A percentile compares a stretch with the other conserved stretches of the same genome.
phyloP scores from a whole-genome alignment of 306 rosid species.

The Pyrus communis region DNA sequence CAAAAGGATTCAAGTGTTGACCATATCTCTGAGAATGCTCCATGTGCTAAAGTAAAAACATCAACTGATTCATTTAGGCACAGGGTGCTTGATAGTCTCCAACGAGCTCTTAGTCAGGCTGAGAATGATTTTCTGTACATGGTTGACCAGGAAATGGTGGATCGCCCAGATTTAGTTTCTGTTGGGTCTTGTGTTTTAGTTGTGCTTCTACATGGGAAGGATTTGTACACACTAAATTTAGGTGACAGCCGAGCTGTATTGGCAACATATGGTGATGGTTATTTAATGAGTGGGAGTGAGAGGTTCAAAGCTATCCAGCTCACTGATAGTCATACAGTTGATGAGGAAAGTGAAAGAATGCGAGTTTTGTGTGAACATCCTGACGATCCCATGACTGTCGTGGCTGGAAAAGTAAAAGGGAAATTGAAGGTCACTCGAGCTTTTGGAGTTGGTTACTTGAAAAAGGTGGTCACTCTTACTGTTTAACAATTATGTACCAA shows the following conservation, averaged over 20 bases:
- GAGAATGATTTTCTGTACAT: constrained; percentile 88
- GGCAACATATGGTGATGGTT: constrained; percentile 43
- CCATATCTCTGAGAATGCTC: constrained; percentile 18
- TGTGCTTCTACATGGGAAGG: constrained; percentile 79
- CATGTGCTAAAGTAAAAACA: constrained; percentile 18
- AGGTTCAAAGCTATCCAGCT: constrained; percentile 72
- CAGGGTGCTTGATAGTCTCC: constrained; percentile 67
- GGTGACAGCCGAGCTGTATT: constrained; percentile 94
- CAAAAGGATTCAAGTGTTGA: constrained; percentile 17
- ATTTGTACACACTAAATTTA: constrained; percentile 76
- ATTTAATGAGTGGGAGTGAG: constrained; percentile 21
- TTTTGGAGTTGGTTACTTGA: constrained; percentile 95
- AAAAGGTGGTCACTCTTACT: constrained; percentile 49
- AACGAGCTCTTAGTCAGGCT: constrained; percentile 60
- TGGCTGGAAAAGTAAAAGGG: constrained; percentile 85
- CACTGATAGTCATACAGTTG: constrained; percentile 82
- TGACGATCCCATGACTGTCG: constrained; percentile 61
- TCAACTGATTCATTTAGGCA: constrained; percentile 34
- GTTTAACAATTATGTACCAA: not conserved
- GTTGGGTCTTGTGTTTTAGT: constrained; percentile 89
- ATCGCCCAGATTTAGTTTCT: constrained; percentile 91
- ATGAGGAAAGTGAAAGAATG: constrained; percentile 61
- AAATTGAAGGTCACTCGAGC: constrained; percentile 95
- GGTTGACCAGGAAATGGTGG: constrained; percentile 98
- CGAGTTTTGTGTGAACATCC: constrained; percentile 64